phyloP scores from a whole-genome alignment of 495 filamentous ascomycete genomes.

The Rusavskia elegans region DNA sequence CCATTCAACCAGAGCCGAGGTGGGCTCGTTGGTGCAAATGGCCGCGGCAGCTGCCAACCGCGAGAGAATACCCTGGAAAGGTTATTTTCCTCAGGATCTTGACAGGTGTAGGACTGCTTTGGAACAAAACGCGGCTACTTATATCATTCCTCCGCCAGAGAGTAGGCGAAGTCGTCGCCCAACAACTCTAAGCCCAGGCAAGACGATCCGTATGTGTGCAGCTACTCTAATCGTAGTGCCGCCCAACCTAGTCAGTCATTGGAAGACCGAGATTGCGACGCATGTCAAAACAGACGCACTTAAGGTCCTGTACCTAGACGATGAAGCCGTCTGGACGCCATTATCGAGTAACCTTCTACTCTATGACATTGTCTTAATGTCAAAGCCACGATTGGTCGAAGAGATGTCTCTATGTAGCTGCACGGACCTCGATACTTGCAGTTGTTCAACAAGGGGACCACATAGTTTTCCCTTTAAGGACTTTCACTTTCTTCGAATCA shows the following conservation, averaged over 20 bases:
- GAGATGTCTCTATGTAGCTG: constrained; percentile 25
- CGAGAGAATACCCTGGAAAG: constrained; percentile 52
- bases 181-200: constrained; percentile 25
- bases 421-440: constrained; percentile 19
- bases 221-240: constrained; percentile 44
- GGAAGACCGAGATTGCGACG: constrained; percentile 42
- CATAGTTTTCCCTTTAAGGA: constrained; percentile 47
- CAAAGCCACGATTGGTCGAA: constrained; percentile 53
- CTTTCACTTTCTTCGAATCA: constrained; percentile 70
- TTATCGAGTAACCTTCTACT: constrained; percentile 37
- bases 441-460: constrained; percentile 15
- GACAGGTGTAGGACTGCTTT: constrained; percentile 39
- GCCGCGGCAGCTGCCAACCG: constrained; percentile 51
- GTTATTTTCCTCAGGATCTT: constrained; percentile 33
- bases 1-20: constrained; percentile 25
- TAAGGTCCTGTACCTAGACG: constrained; percentile 44
- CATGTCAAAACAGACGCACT: constrained; percentile 48
- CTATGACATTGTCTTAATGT: constrained; percentile 71
- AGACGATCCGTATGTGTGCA: constrained; percentile 44
- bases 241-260: constrained; percentile 37
- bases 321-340: constrained; percentile 30
- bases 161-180: constrained; percentile 27
- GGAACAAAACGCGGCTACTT: constrained; percentile 33
- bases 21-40: constrained; percentile 49
- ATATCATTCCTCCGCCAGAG: constrained; percentile 33